These are phyloP conservation scores for Linnemannia schmuckeri DNA, from an alignment of 192 early-diverging fungal genomes.

Conservation along the genomic window DNA sequence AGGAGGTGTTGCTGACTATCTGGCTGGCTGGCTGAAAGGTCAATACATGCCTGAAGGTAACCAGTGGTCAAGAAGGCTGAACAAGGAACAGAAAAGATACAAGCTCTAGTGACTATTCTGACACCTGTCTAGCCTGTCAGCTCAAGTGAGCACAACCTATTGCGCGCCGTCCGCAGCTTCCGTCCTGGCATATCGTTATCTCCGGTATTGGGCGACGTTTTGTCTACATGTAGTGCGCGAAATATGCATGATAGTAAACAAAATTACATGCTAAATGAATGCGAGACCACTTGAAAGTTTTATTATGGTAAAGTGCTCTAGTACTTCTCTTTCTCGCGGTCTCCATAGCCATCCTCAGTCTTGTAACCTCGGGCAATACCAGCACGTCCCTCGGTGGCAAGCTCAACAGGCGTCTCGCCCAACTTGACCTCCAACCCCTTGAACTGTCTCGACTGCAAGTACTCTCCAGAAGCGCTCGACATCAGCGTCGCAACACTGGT, in stretches of 20 bases:
- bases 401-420: conserved; percentile 70
- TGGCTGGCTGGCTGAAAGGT: no score
- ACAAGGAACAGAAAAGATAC: neutral
- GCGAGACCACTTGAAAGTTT: neutral
- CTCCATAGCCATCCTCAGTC: conserved; percentile 36
- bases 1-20: neutral
- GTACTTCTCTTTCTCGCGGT: conserved; percentile 47
- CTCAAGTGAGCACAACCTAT: neutral
- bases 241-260: neutral
- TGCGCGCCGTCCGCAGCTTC: neutral
- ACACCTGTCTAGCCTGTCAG: neutral
- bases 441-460: conserved; percentile 82
- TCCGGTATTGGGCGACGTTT: neutral
- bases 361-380: conserved; percentile 90
- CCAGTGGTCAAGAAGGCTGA: neutral
- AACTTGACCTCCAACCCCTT: conserved; percentile 83
- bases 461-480: conserved; percentile 76
- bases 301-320: neutral
- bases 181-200: neutral
- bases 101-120: neutral
- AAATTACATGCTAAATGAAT: neutral
- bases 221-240: neutral
- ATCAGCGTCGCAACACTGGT: conserved; percentile 66
- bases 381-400: conserved; percentile 80
- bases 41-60: no score